Evolutionary conservation across 2,329 filamentous ascomycete genomes (phyloP), one percentile per base, ranked within the genome.

Genomic region (Pseudovirgaria hyperparasitica): DNA sequence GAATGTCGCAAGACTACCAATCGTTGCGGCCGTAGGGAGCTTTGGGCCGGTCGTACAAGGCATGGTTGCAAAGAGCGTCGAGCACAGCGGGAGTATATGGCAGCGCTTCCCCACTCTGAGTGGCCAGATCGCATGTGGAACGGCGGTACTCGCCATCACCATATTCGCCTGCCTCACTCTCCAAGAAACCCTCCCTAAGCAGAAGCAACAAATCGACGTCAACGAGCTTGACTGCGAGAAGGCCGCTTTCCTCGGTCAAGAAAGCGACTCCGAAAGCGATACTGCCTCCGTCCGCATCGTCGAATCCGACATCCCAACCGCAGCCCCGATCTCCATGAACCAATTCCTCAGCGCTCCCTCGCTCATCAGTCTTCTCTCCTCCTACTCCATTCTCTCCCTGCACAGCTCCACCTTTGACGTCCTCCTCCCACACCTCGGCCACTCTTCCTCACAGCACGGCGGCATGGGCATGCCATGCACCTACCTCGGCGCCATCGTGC

Each of bases 321-420:
- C 51, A 0, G 54, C 58, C 4, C 52, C 53, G 16, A 61, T 63
- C 32, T 52, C 50, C 28, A 55, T 63, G 32, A 39, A 42, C 22
- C 56, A 62, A 25, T 58, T 63, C 36, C 45, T 63, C 28, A 54
- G 54, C 11, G 58, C 60, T 1, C 60, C 60, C 3, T 62, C 60
- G 1, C 45, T 64, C 11, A 39, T 60, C 32, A 39, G 61, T 34
- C 42, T 64, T 17, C 41, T 68, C 41, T 43, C 60, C 35, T 64
- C 62, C 4, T 63, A 61, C 35, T 67, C 61, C 16, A 63, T 64
- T 19, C 62, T 65, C 18, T 70, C 66, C n/a, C 65, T 64, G 40
- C 70, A 68, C 28, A 62, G 63, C 9, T 62, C 58, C 3, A 67
- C 66, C 23, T 72, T 63, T 31, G 59, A 63, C 30, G 52, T 58